phyloP scores from a whole-genome alignment of 2,329 filamentous ascomycete genomes.

The Acrodontium crateriforme region DNA sequence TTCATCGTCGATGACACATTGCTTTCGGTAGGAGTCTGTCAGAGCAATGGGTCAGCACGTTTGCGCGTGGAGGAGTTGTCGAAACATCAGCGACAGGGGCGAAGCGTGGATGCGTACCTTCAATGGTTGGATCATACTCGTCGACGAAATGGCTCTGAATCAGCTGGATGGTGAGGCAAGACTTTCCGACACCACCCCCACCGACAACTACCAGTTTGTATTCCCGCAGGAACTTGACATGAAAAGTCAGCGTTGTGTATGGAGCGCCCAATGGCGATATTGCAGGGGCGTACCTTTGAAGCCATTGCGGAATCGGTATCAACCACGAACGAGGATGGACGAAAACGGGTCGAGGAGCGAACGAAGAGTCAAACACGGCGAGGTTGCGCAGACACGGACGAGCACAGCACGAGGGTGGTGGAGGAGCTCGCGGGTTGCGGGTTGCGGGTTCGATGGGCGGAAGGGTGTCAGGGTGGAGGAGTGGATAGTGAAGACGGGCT shows the following conservation, averaged over 20 bases:
- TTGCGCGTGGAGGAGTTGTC: background rate
- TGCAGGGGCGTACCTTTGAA: constrained; percentile 23
- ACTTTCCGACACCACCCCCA: constrained; percentile 97
- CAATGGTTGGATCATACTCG: constrained; percentile 98
- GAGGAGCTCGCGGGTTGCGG: too few relatives aligned
- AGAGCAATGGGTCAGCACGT: constrained; percentile 10
- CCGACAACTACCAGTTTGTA: constrained; percentile 74
- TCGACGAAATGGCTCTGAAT: constrained; percentile 87
- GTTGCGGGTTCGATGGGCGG: too few relatives aligned
- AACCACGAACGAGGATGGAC: too few relatives aligned
- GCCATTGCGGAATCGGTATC: constrained; percentile 17
- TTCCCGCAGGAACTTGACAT: constrained; percentile 39
- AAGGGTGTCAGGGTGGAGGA: too few relatives aligned
- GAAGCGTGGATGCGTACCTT: constrained; percentile 49
- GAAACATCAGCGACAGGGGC: background rate
- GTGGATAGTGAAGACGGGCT: too few relatives aligned
- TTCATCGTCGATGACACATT: constrained; percentile 97
- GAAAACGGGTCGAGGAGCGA: too few relatives aligned
- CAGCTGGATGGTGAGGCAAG: constrained; percentile 89
- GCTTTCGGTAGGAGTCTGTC: constrained; percentile 97
- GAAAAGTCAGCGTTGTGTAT: constrained; percentile 9
- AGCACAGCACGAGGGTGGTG: too few relatives aligned
- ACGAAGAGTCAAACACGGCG: too few relatives aligned
- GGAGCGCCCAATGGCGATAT: constrained; percentile 5
- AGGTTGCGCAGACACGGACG: too few relatives aligned